phyloP scores from a whole-genome alignment of 768 basidiomycete species.

The Psilocybe tampanensis region DNA sequence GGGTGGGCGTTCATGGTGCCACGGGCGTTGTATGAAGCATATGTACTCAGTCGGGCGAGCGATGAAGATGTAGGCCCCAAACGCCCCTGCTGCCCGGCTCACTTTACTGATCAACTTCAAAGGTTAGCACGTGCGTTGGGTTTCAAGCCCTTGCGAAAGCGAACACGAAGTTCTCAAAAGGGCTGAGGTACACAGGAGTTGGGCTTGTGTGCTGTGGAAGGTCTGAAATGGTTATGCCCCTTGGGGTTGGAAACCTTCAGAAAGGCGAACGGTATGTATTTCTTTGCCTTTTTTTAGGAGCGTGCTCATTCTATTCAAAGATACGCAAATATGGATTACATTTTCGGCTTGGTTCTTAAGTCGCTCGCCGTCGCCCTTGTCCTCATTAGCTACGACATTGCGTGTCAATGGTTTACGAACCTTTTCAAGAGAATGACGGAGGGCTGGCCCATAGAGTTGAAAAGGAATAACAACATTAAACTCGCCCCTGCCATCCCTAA shows the following conservation, averaged over 20 bases:
- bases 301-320: background rate
- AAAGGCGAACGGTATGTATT: slow-evolving; percentile 30
- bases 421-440: slow-evolving; percentile 18
- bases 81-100: background rate
- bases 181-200: slow-evolving; percentile 25
- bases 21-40: background rate
- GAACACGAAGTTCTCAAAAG: slow-evolving; percentile 20
- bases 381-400: slow-evolving; percentile 30
- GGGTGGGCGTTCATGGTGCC: slow-evolving; percentile 6
- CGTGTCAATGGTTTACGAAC: slow-evolving; percentile 30
- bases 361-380: background rate
- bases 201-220: slow-evolving; percentile 22
- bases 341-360: slow-evolving; percentile 1
- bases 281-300: background rate
- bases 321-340: slow-evolving; percentile 17
- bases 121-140: slow-evolving; percentile 27
- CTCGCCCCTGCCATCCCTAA: slow-evolving; percentile 7
- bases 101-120: background rate
- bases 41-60: background rate
- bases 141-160: slow-evolving; percentile 24
- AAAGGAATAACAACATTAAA: background rate
- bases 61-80: background rate
- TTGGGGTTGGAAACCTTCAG: slow-evolving; percentile 32
- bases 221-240: slow-evolving; percentile 22
- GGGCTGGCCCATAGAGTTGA: background rate